phyloP scores from a whole-genome alignment of 257 asterid genomes.

The Solanum acaule region DNA sequence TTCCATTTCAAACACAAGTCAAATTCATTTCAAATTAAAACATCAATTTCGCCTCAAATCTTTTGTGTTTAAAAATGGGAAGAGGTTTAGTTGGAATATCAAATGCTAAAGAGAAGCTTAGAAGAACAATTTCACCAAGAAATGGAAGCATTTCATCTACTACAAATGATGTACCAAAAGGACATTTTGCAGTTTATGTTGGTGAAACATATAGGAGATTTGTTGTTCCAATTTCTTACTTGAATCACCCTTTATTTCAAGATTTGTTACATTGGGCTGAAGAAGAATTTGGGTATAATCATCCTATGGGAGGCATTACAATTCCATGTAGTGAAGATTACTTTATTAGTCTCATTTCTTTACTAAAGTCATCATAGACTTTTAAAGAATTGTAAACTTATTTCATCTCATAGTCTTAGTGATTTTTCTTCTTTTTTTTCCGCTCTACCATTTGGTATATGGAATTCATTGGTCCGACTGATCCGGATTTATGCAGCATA shows the following conservation, averaged over 20 bases:
- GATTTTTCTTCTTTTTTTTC: background rate
- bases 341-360: conserved; percentile 22
- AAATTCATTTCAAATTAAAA: background rate
- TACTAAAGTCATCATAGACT: conserved; percentile 2
- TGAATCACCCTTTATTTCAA: conserved; percentile 9
- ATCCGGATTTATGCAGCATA: background rate
- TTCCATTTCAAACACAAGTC: background rate
- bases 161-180: conserved; percentile 5
- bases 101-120: conserved; percentile 47
- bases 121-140: conserved; percentile 27
- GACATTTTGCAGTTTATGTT: conserved; percentile 8
- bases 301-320: conserved; percentile 37
- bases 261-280: conserved; percentile 8
- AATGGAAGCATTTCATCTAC: conserved; percentile 11
- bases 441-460: background rate
- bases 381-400: background rate
- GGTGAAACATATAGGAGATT: conserved; percentile 6
- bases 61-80: conserved; percentile 24
- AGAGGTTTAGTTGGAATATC: conserved; percentile 33
- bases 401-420: background rate
- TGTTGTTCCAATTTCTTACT: conserved; percentile 20
- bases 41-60: background rate
- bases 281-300: conserved; percentile 14
- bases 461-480: background rate
- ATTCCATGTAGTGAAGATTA: conserved; percentile 36